Base-by-base conservation (phyloP, 306 rosid species). In the Trifolium repens region DNA sequence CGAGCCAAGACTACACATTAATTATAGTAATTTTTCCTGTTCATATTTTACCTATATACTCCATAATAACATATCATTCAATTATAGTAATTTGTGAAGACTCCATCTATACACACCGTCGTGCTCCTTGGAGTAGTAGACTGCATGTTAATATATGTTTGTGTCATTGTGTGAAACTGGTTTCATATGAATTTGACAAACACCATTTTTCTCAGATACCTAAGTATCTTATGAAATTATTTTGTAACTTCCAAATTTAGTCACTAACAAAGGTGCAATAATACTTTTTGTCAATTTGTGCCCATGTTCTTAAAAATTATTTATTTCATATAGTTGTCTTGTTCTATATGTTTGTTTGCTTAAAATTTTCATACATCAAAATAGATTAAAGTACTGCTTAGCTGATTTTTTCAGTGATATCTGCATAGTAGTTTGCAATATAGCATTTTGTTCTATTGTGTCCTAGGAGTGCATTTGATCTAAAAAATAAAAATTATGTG, bases 1-100 rank as follows among this genome's bases (percentile, higher is more conserved):
- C 47, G 2, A 76, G 73, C 34, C 47, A 76, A 54, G 46, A 7
- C 16, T 67, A 30, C 77, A 26, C 5, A 43, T 42, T 43, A 19
- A 19, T 16, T 60, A 16, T 7, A 8, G 68, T 42, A 58, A 73
- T n/a, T 11, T 42, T 60, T 2, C 16, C 53, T 3, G 64, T 71
- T 71, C 14, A 11, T 32, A 16, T 50, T 50, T 50, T 6, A n/a
- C 22, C 19, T n/a, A 16, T 32, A 32, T 32, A 32, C 35, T 32
- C 35, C 6, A n/a, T 16, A n/a, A 50, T 15, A 50, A 16, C 17
- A 15, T 0, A 50, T 50, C 57, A 35, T 37, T 64, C 17, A 15
- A 5, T 22, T 57, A 2, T 24, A 24, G 13, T 7, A 5, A 11
- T 26, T 11, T 55, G 34, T 10, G 8, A 55, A 22, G 34, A 55